Percentiles rank a stretch among this genome's conserved stretches.
Evolutionary conservation across 1,139 yeast genomes (phyloP).

Genomic region (Candida sanyaensis): DNA sequence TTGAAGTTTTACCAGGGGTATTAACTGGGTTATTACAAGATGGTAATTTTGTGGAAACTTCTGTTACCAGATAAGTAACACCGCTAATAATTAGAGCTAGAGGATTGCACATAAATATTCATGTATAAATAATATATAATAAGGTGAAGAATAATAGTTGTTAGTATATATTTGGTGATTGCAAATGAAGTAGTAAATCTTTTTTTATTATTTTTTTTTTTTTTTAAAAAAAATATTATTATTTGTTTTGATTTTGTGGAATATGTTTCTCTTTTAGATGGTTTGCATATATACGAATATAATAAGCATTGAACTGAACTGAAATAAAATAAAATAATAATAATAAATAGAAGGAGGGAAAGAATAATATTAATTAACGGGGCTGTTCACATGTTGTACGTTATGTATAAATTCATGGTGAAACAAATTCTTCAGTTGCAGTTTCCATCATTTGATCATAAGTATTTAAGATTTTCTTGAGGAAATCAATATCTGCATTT

Average conservation of each 20-base stretch:
- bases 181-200: no score
- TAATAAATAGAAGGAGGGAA: no score
- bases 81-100: not conserved
- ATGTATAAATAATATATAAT: not conserved
- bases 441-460: conserved; percentile 3
- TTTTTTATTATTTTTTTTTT: no score
- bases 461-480: conserved; percentile 5
- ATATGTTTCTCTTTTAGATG: no score
- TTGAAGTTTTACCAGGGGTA: conserved; percentile 64
- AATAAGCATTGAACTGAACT: no score
- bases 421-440: not conserved
- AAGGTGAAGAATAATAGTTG: not conserved
- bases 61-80: conserved; percentile 17
- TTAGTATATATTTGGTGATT: no score
- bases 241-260: no score
- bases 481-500: conserved; percentile 5
- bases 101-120: not conserved
- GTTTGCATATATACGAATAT: no score
- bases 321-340: no score
- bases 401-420: not conserved
- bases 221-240: no score
- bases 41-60: conserved; percentile 38
- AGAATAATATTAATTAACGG: no score
- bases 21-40: conserved; percentile 40
- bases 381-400: no score